Evolutionary conservation across 129 eudicot species (phyloP).

Genomic region (Pulicaria dysenterica): DNA sequence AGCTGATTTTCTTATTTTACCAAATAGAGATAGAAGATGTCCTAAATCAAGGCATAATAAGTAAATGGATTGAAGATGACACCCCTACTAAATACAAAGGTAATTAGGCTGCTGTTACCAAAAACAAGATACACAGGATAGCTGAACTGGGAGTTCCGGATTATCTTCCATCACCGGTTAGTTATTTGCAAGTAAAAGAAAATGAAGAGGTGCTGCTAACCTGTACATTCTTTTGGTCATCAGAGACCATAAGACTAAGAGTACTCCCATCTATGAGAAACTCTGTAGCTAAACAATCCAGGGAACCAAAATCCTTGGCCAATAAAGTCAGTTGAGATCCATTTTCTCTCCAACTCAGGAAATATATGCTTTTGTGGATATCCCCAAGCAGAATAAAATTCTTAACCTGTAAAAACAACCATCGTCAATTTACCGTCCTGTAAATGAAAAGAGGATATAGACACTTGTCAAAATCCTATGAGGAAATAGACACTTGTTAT

Average conservation of each 20-base stretch:
- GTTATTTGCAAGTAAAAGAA: neutral
- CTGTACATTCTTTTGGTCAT: constrained; percentile 95
- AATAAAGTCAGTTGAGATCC: constrained; percentile 83
- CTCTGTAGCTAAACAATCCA: constrained; percentile 89
- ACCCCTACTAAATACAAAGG: neutral
- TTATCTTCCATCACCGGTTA: neutral
- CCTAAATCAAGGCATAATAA: neutral
- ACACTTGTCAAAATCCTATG: neutral
- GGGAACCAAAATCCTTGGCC: constrained; percentile 98
- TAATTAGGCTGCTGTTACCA: neutral
- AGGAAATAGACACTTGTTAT: neutral
- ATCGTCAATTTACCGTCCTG: neutral
- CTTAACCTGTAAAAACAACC: constrained; percentile 61
- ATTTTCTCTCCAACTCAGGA: constrained; percentile 92
- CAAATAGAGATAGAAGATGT: neutral
- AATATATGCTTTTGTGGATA: constrained; percentile 94
- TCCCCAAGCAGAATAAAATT: constrained; percentile 93
- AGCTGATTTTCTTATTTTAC: neutral
- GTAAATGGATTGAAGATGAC: neutral
- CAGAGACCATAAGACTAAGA: constrained; percentile 89
- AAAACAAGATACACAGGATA: neutral
- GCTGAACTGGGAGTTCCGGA: neutral
- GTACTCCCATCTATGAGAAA: constrained; percentile 94
- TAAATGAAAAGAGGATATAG: neutral
- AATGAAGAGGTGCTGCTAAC: constrained; percentile 41